phyloP scores from a whole-genome alignment of 202 grass and related monocot species.

The Dendrocalamus latiflorus region DNA sequence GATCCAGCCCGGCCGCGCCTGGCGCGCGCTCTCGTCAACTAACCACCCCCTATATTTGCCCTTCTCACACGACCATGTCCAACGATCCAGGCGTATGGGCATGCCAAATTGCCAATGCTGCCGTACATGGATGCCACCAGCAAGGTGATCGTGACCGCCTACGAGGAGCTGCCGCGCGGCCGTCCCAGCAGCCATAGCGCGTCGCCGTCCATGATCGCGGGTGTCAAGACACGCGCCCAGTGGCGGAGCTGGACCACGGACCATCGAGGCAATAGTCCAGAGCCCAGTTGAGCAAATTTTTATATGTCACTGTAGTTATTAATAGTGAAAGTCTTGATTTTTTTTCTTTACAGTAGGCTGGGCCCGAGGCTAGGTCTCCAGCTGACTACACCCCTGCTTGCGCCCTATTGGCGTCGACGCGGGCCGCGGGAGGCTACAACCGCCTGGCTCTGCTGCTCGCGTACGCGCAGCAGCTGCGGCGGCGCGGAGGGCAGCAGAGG shows the following conservation, averaged over 20 bases:
- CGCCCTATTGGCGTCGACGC: neutral
- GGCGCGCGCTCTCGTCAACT: neutral
- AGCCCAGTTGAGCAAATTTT: no score
- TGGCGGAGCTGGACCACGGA: no score
- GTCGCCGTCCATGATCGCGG: neutral
- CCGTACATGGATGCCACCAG: neutral
- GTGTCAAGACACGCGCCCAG: neutral
- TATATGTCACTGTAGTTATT: no score
- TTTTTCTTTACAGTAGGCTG: no score
- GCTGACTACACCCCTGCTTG: no score
- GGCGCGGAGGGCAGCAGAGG: neutral
- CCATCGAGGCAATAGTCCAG: no score
- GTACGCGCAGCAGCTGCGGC: slow-evolving; percentile 30
- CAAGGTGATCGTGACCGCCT: slow-evolving; percentile 23
- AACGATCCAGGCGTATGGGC: neutral
- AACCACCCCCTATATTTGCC: neutral
- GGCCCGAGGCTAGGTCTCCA: no score
- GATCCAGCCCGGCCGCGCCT: neutral
- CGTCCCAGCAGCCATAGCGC: neutral
- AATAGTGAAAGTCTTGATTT: no score
- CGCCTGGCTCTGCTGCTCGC: slow-evolving; percentile 36
- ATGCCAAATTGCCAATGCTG: neutral
- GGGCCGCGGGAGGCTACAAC: neutral
- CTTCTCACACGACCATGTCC: neutral
- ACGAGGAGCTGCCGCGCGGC: slow-evolving; percentile 31